Base-by-base conservation (phyloP, 2,329 filamentous ascomycete genomes). In the Leptographium flavum region DNA sequence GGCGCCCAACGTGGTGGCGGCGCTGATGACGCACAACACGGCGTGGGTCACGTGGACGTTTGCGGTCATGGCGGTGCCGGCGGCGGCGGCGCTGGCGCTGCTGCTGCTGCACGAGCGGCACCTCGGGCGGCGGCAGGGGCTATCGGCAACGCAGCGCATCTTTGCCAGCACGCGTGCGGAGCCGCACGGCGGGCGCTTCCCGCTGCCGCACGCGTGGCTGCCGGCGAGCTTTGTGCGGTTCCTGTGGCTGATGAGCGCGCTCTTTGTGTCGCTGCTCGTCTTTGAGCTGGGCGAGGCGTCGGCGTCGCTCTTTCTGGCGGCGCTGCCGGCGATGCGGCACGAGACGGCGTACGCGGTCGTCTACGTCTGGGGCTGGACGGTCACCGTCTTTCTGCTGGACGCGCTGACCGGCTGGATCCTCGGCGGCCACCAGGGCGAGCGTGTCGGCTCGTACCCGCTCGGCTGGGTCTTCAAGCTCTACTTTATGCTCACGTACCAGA, bases 381-480 rank as follows among this genome's bases (percentile, higher is more conserved):
- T 71, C 27, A 82, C 77, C 2, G 76, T 83, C 9, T 74, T 81
- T 49, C 59, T 81, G 22, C 63, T 83, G 8, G 79, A 83, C 55
- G 72, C 70, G 3, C 60, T 81, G 47, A 80, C 77, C 0, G 78
- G 76, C 2, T 83, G 76, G 74, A 79, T 82, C 40, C 59, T 83
- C 33, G 78, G 79, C 38, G 77, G 74, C 33, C 74, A 71, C 43
- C 74, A 81, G 52, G 78, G 79, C 40, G 74, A 82, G 56, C 66
- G 78, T 28, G 79, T 83, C 2, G 77, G 78, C 33, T 81, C 75
- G 56, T 83, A 83, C 54, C 79, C 79, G n/a, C 59, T 83, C 47
- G 79, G 76, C 52, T 83, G 77, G 74, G 73, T 81, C 36, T 83
- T 83, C 54, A 83, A 83, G 58, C 67, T 83, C 40, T 81, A 80